phyloP scores from a whole-genome alignment of 768 basidiomycete species.

The Butyriboletus loyo region DNA sequence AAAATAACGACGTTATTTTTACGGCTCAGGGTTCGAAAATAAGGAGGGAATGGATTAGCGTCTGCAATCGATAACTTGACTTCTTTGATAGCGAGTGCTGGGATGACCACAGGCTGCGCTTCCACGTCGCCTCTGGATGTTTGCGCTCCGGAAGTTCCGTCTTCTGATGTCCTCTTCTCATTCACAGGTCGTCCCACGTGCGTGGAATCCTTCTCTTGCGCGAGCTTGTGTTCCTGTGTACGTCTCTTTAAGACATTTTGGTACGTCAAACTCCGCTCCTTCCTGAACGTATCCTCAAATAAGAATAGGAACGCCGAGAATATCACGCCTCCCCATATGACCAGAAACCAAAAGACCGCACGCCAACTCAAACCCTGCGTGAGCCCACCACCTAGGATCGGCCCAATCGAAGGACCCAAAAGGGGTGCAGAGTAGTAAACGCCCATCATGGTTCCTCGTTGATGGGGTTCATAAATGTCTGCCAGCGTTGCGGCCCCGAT shows the following conservation, averaged over 20 bases:
- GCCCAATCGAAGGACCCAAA: slow-evolving; percentile 66
- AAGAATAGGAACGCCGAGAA: slow-evolving; percentile 59
- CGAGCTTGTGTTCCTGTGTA: slow-evolving; percentile 21
- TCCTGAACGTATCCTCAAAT: slow-evolving; percentile 82
- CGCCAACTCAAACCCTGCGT: slow-evolving; percentile 75
- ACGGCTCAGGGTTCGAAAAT: slow-evolving; percentile 54
- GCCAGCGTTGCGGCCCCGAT: slow-evolving; percentile 73
- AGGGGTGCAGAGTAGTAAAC: slow-evolving; percentile 79
- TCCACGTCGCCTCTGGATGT: slow-evolving; percentile 24
- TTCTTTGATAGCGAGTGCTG: slow-evolving; percentile 23
- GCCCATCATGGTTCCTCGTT: slow-evolving; percentile 79
- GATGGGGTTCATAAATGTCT: slow-evolving; percentile 72
- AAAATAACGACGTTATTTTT: slow-evolving; percentile 69
- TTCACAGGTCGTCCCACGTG: slow-evolving; percentile 5
- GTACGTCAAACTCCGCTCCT: slow-evolving; percentile 79
- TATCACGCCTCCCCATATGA: slow-evolving; percentile 56
- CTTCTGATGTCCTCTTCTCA: slow-evolving; percentile 6
- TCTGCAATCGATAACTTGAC: slow-evolving; percentile 63
- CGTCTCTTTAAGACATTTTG: slow-evolving; percentile 58
- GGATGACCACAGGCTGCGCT: slow-evolving; percentile 13
- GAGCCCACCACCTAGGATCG: slow-evolving; percentile 68
- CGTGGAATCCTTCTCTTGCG: slow-evolving; percentile 13
- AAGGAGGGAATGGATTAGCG: slow-evolving; percentile 69
- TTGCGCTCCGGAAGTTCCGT: neutral
- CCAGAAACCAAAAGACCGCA: slow-evolving; percentile 81